Conservation (phyloP, 805 yeast genomes). For the Schwanniomyces yamadae region DNA sequence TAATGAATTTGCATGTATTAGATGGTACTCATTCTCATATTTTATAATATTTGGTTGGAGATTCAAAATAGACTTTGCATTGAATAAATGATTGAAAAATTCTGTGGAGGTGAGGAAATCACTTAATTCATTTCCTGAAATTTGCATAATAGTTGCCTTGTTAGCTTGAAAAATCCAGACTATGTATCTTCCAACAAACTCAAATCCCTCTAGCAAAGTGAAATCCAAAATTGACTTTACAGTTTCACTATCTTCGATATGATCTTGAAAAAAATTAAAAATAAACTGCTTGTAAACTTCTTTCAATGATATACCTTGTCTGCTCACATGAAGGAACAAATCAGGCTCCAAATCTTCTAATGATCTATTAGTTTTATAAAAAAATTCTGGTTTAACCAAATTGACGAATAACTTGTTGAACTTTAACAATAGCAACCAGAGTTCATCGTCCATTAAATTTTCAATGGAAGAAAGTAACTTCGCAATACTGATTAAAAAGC, state of each 20-base stretch:
- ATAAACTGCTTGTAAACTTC: constrained; percentile 18
- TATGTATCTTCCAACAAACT: constrained; percentile 29
- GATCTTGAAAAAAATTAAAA: constrained; percentile 17
- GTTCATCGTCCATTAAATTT: constrained; percentile 21
- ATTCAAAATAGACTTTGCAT: constrained; percentile 8
- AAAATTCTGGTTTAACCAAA: constrained; percentile 32
- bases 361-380: constrained; percentile 34
- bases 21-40: constrained; percentile 38
- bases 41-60: constrained; percentile 27
- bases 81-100: constrained; percentile 11
- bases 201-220: constrained; percentile 40
- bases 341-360: constrained; percentile 32
- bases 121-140: constrained; percentile 25
- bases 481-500: constrained; percentile 21
- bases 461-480: constrained; percentile 18
- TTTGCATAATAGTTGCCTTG: constrained; percentile 13
- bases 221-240: constrained; percentile 29
- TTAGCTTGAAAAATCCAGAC: constrained; percentile 21
- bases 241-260: constrained; percentile 7
- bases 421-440: constrained; percentile 34
- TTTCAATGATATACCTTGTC: constrained; percentile 35
- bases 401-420: constrained; percentile 24
- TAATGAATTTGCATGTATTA: constrained; percentile 37
- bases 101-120: constrained; percentile 17
- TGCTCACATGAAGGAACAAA: constrained; percentile 30